phyloP scores from a whole-genome alignment of 2,329 filamentous ascomycete species.

The Tolypocladium guangdongense region DNA sequence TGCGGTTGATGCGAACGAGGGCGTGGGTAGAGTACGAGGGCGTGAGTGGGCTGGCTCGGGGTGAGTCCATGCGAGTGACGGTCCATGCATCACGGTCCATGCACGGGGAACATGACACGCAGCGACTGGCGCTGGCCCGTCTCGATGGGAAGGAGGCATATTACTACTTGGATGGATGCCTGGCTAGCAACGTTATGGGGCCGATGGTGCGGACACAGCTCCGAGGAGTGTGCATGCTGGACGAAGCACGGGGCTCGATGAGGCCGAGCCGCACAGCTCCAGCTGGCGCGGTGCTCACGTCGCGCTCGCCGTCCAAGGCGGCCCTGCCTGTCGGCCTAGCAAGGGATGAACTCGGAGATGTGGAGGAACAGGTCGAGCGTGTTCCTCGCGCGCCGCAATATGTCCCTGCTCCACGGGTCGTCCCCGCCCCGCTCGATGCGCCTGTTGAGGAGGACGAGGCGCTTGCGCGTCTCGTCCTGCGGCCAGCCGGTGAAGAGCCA shows the following conservation, averaged over 20 bases:
- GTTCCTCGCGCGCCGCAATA: constrained; percentile 11
- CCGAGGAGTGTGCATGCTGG: background rate
- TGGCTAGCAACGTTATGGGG: background rate
- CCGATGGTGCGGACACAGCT: background rate
- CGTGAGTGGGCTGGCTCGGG: background rate
- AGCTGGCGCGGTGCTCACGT: background rate
- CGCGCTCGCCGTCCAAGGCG: background rate
- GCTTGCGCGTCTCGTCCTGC: constrained; percentile 15
- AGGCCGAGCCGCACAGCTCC: background rate
- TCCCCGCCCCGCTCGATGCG: constrained; percentile 21
- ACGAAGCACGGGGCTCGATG: background rate
- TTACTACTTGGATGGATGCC: background rate
- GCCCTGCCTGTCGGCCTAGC: too few relatives aligned
- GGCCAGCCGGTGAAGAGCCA: constrained; percentile 18
- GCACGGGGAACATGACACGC: background rate
- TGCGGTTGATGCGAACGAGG: background rate
- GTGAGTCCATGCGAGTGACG: background rate
- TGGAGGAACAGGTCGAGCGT: constrained; percentile 1
- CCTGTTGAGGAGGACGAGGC: constrained; percentile 13
- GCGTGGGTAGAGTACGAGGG: background rate
- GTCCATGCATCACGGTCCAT: background rate
- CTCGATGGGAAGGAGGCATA: background rate
- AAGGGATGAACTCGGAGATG: too few relatives aligned
- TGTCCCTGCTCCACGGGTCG: constrained; percentile 8
- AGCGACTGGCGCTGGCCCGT: background rate